Percentiles rank a stretch among this genome's conserved stretches.
These are phyloP conservation scores for Epichloe scottii DNA, from an alignment of 2,329 filamentous ascomycete species.

Conservation along the genomic window DNA sequence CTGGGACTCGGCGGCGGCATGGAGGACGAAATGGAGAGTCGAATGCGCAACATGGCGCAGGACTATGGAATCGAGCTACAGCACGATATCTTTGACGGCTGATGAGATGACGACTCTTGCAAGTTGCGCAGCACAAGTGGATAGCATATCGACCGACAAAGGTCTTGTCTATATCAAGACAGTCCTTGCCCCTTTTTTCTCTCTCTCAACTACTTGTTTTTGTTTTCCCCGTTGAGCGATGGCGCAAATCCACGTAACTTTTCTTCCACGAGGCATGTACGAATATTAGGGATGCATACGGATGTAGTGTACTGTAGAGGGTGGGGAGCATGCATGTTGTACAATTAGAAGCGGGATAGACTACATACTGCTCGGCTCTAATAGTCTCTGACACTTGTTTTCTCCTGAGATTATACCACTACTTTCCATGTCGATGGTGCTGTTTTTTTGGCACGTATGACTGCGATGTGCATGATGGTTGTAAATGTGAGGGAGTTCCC, in stretches of 20 bases:
- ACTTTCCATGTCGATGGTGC: too few relatives aligned
- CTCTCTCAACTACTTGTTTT: neutral
- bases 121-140: too few relatives aligned
- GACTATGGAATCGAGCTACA: constrained; percentile 88
- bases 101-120: neutral
- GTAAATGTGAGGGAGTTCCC: too few relatives aligned
- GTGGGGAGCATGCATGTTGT: too few relatives aligned
- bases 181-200: neutral
- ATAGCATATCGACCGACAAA: too few relatives aligned
- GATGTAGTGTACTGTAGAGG: neutral
- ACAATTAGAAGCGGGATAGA: too few relatives aligned
- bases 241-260: neutral
- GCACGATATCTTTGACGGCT: constrained; percentile 81
- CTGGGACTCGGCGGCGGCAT: constrained; percentile 70
- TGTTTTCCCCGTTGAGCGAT: neutral
- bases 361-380: too few relatives aligned
- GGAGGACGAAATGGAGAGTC: constrained; percentile 85
- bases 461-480: too few relatives aligned
- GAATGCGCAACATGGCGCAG: constrained; percentile 78
- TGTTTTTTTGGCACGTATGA: too few relatives aligned
- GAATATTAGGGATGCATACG: neutral
- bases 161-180: too few relatives aligned
- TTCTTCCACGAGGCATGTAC: neutral
- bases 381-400: too few relatives aligned
- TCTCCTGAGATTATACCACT: too few relatives aligned